Evolutionary conservation across 164 flowering plant genomes (phyloP), one percentile per base, ranked within the genome.

Genomic region (Aristolochia fimbriata): DNA sequence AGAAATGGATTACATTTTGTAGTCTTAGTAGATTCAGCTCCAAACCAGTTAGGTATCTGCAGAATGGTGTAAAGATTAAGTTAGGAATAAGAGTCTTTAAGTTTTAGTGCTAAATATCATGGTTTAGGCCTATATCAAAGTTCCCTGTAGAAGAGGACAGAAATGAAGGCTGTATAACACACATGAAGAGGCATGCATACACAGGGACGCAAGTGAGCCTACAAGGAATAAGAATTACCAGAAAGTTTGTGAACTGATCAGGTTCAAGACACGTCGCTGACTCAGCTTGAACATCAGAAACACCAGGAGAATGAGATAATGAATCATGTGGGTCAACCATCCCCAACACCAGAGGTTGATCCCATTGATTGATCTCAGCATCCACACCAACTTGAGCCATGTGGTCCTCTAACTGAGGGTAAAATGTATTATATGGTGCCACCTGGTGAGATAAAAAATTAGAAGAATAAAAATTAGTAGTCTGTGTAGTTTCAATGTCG

Each of bases 241-340:
- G 65, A 67, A 94, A 94, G 58, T 80, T 83, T 51, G 87, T 86
- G 65, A 88, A 85, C 60, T 81, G 93, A 65, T 91, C 95, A 63
- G 96, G 91, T 37, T 88, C 96, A 50, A 91, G 41, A 51, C 76
- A 76, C 30, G 86, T 45, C 24, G 97, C 91, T 53, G 97, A 79
- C 77, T 94, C 96, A 25, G 97, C 84, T 75, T 84, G 96, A 63
- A 67, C 83, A 77, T 94, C 99, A 71, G 99, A 85, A 33, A 81
- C 85, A 59, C 99, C 99, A 13, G 94, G 93, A n/a, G 99, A 91
- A 79, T 94, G 97, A 64, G 96, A 86, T 51, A 88, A 66, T 66
- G 99, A 94, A 79, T 94, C 97, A 66, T 94, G 97, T 37, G 97
- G 99, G 73, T 94, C 97, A 67, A 94, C 81, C 70, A 84, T 71